Percentiles rank a stretch among this genome's conserved stretches.
Conservation (phyloP, 176 grass and related monocot species). For the Lolium multiflorum region DNA sequence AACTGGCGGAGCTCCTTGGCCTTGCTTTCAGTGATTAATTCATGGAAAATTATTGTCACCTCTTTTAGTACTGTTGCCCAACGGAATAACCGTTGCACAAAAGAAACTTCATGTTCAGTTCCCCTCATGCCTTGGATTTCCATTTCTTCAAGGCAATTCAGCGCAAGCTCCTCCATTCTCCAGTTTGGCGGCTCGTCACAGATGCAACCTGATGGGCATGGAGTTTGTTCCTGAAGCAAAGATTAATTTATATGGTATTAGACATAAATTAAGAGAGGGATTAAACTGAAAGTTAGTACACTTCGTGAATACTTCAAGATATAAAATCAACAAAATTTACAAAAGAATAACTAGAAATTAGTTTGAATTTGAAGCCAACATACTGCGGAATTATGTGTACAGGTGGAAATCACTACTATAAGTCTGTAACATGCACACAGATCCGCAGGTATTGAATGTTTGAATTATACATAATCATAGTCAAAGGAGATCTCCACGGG, state of each 20-base stretch:
- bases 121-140: neutral
- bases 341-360: neutral
- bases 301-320: neutral
- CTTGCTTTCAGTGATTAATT: neutral
- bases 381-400: neutral
- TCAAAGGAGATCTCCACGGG: too few relatives aligned
- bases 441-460: neutral
- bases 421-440: neutral
- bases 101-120: conserved; percentile 9
- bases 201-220: conserved; percentile 1
- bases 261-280: neutral
- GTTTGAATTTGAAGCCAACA: neutral
- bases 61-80: conserved; percentile 14
- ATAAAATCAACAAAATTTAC: neutral
- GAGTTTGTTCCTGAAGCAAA: neutral
- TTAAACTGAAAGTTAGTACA: neutral
- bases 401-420: neutral
- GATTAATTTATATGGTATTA: neutral
- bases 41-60: conserved; percentile 8
- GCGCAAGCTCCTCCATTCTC: neutral
- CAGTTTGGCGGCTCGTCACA: conserved; percentile 12
- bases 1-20: neutral
- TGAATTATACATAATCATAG: too few relatives aligned
- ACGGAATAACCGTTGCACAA: neutral
- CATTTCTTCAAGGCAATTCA: conserved; percentile 13